Base-by-base conservation (phyloP, 371 early-diverging fungal genomes). In the Capillidium heterosporum region DNA sequence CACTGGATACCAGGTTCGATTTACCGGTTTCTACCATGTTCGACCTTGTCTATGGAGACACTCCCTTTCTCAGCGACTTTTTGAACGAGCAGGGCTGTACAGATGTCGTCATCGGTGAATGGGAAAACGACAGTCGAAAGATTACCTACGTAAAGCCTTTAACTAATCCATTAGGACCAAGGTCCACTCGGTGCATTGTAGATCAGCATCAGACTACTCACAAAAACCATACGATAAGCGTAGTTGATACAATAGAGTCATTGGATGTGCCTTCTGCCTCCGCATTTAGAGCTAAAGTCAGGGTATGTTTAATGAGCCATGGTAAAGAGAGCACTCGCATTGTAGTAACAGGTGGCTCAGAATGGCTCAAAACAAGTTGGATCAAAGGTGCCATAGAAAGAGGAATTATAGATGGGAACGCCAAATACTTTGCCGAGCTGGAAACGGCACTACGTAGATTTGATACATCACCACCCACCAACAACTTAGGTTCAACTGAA, bases 221-320 rank as follows among this genome's bases (percentile, higher is more conserved):
- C 19, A 15, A 15, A 19, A 49, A 49, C 24, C 29, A 28, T 13
- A 28, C 31, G 23, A 24, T 24, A 4, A 49, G 19, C 11, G 28
- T 49, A 27, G 29, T 27, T 17, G 28, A 28, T 10, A 19, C 49
- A 13, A 24, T 49, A 13, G 49, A 49, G 19, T 49, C 95, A 13
- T 90, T 91, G 1, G 84, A 85, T 61, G 78, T 92, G 0, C 92
- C 95, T 8, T 87, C 86, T 32, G 89, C 87, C n/a, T 74, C 80
- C 23, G 69, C 80, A 32, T 94, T 94, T 62, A 65, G 70, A 24
- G 75, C 84, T 27, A 80, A 84, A 48, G 79, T 80, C 24, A 70
- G 86, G 2, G 82, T 78, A 40, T 94, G 93, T 63, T 67, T 93
- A 21, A 81, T 87, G 29, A 87, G 86, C 85, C 78, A 79, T 4